Evolutionary conservation across 306 rosid species (phyloP).

Genomic region (Cotoneaster glaucophyllus): DNA sequence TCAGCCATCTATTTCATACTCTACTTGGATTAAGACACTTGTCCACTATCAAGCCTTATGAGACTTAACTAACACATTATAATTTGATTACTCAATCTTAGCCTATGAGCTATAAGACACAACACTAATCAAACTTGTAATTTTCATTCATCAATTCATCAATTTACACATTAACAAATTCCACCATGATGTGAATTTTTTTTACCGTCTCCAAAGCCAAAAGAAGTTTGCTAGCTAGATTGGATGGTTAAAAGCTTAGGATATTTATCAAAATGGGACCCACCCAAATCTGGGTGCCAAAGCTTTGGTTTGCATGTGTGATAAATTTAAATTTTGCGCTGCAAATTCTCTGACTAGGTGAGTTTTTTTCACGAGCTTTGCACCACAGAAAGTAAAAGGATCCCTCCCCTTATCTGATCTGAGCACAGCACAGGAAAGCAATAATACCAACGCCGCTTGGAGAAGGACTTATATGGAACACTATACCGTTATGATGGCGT

Average conservation of each 20-base stretch:
- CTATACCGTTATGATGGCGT: neutral
- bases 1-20: no score
- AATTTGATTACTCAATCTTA: no score
- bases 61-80: no score
- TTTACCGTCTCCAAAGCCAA: neutral
- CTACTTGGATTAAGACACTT: no score
- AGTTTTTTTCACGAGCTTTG: slow-evolving; percentile 16
- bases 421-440: neutral
- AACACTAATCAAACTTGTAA: no score
- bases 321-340: slow-evolving; percentile 27
- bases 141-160: no score
- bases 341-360: slow-evolving; percentile 15
- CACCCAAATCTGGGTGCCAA: neutral
- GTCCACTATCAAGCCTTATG: no score
- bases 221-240: neutral
- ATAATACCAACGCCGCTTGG: neutral
- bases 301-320: slow-evolving; percentile 22
- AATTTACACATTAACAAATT: no score
- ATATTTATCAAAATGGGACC: neutral
- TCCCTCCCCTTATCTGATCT: neutral
- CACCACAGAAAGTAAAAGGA: slow-evolving; percentile 10
- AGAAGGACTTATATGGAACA: neutral
- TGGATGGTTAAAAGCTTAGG: neutral
- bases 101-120: no score
- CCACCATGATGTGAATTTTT: neutral